A percentile compares a stretch with the other conserved stretches of the same genome.
phyloP scores from a whole-genome alignment of 768 basidiomycete genomes.

The Saitozyma podzolica region DNA sequence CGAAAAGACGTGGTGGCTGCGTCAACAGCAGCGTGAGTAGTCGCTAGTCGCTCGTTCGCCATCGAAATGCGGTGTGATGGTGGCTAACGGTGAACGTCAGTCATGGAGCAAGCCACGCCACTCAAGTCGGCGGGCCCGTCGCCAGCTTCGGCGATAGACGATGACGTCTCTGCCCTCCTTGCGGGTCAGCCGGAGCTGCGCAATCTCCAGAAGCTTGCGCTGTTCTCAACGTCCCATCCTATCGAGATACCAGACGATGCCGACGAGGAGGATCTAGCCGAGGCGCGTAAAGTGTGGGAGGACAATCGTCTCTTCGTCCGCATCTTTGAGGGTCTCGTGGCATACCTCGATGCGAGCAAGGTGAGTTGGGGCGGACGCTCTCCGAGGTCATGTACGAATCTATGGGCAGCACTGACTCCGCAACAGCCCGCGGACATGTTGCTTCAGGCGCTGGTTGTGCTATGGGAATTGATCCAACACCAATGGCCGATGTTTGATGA shows the following conservation, averaged over 20 bases:
- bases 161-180: conserved; percentile 63
- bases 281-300: conserved; percentile 64
- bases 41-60: neutral
- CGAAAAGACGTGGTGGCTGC: conserved; percentile 82
- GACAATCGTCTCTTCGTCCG: conserved; percentile 69
- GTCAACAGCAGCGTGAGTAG: conserved; percentile 69
- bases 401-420: neutral
- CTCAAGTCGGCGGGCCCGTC: conserved; percentile 51
- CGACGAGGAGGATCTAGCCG: conserved; percentile 20
- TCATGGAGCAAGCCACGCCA: conserved; percentile 59
- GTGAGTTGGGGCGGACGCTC: conserved; percentile 55
- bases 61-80: neutral
- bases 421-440: conserved; percentile 58
- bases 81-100: conserved; percentile 50
- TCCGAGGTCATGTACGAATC: too few species aligned
- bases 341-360: conserved; percentile 64
- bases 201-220: conserved; percentile 66
- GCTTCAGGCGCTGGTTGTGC: conserved; percentile 73
- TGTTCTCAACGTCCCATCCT: conserved; percentile 31
- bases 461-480: conserved; percentile 81
- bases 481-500: conserved; percentile 74
- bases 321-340: conserved; percentile 66
- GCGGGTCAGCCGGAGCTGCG: conserved; percentile 59
- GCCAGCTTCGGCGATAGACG: conserved; percentile 58
- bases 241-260: conserved; percentile 14